Conservation (phyloP, 2,329 filamentous ascomycete species). For the Arthroderma sp. region DNA sequence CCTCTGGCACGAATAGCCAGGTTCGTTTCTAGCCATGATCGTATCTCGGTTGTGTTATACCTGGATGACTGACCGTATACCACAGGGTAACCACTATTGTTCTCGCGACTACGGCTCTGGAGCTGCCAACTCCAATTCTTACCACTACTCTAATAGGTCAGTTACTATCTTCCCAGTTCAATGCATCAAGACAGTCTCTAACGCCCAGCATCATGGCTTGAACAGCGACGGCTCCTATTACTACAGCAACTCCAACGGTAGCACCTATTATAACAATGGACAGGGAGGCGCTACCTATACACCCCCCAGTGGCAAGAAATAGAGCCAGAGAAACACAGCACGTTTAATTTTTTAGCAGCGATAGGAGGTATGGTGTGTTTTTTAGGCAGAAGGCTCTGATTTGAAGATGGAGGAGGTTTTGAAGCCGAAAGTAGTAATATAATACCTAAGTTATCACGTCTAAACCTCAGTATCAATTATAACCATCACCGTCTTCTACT, state of each 20-base stretch:
- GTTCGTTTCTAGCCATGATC: constrained; percentile 24
- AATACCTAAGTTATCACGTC: no score
- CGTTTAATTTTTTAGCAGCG: no score
- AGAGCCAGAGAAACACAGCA: not conserved
- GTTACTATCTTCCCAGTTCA: constrained; percentile 12
- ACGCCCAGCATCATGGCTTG: not conserved
- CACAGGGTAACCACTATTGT: constrained; percentile 56
- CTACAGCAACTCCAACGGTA: constrained; percentile 57
- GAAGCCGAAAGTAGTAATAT: no score
- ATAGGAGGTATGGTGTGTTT: no score
- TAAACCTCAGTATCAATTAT: no score
- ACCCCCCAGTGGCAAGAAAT: constrained; percentile 33
- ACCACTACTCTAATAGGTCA: constrained; percentile 53
- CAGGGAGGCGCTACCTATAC: constrained; percentile 49
- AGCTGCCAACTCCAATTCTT: constrained; percentile 42
- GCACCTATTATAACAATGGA: constrained; percentile 54
- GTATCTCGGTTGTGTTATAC: not conserved
- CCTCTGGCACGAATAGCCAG: constrained; percentile 49
- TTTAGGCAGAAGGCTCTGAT: no score
- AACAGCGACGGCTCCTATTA: constrained; percentile 55
- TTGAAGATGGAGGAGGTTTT: no score
- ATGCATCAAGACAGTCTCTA: not conserved
- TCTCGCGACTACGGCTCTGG: constrained; percentile 48
- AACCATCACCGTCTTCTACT: not conserved
- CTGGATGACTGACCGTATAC: not conserved